Evolutionary conservation across 805 yeast genomes (phyloP).

Genomic region (Suhomyces canberraensis): DNA sequence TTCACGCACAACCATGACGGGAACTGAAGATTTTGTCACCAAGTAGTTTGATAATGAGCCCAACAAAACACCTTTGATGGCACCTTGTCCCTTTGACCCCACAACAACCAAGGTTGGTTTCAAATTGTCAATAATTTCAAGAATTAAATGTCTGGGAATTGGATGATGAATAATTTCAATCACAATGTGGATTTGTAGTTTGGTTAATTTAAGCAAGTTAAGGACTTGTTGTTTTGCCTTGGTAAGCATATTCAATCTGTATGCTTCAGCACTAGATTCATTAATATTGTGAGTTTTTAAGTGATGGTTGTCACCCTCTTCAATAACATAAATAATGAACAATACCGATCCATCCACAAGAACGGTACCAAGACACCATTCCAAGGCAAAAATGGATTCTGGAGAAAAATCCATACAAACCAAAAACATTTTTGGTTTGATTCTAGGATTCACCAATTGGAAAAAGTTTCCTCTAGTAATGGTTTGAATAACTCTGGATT

Average conservation of each 20-base stretch:
- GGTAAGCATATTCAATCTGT: slow-evolving; percentile 38
- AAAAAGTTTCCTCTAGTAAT: slow-evolving; percentile 68
- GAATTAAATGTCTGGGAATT: slow-evolving; percentile 66
- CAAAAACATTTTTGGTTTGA: slow-evolving; percentile 58
- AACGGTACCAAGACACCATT: slow-evolving; percentile 85
- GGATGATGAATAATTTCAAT: slow-evolving; percentile 75
- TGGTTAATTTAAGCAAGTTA: slow-evolving; percentile 57
- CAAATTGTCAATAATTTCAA: slow-evolving; percentile 66
- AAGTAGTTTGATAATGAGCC: slow-evolving; percentile 73
- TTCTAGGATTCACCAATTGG: slow-evolving; percentile 42
- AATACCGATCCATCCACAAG: slow-evolving; percentile 79
- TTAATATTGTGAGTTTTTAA: slow-evolving; percentile 36
- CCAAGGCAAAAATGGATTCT: slow-evolving; percentile 79
- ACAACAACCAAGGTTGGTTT: slow-evolving; percentile 72
- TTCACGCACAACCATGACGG: slow-evolving; percentile 77
- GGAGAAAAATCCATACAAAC: slow-evolving; percentile 81
- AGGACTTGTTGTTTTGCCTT: slow-evolving; percentile 44
- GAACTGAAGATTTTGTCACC: slow-evolving; percentile 67
- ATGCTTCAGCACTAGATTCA: slow-evolving; percentile 35
- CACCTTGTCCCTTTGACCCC: slow-evolving; percentile 72
- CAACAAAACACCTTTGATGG: slow-evolving; percentile 67
- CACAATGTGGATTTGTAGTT: slow-evolving; percentile 69
- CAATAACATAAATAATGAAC: slow-evolving; percentile 63
- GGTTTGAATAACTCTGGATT: slow-evolving; percentile 63
- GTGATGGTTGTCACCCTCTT: slow-evolving; percentile 45